phyloP scores from a whole-genome alignment of 1,139 yeast genomes.

The Suhomyces taliae region DNA sequence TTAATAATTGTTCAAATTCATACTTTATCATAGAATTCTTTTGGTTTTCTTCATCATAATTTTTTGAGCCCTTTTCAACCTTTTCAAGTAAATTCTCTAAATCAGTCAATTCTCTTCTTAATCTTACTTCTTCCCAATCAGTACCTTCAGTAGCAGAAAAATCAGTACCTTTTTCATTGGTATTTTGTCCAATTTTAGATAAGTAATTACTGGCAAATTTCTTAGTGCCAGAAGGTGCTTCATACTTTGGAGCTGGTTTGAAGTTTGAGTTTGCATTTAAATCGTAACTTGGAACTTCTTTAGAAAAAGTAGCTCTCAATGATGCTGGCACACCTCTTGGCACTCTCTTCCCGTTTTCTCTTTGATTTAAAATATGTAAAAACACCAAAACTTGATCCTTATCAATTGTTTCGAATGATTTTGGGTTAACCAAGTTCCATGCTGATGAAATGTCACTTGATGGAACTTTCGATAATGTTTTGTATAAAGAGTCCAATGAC shows the following conservation, averaged over 20 bases:
- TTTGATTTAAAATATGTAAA: conserved; percentile 85
- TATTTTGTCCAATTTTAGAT: conserved; percentile 46
- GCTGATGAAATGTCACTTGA: conserved; percentile 86
- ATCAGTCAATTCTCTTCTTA: conserved; percentile 75
- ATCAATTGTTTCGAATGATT: conserved; percentile 81
- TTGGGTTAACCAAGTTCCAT: conserved; percentile 94
- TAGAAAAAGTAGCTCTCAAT: conserved; percentile 85
- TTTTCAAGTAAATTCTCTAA: conserved; percentile 62
- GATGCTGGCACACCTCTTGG: conserved; percentile 96
- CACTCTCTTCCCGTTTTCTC: conserved; percentile 82
- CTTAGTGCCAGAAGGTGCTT: conserved; percentile 16
- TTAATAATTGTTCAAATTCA: conserved; percentile 80
- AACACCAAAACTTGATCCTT: conserved; percentile 90
- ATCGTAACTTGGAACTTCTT: conserved; percentile 79
- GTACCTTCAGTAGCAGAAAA: conserved; percentile 71
- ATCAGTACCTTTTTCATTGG: conserved; percentile 65
- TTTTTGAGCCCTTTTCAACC: conserved; percentile 54
- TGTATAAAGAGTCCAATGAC: conserved; percentile 66
- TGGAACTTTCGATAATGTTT: conserved; percentile 71
- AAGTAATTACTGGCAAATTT: conserved; percentile 44
- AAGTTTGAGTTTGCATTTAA: conserved; percentile 28
- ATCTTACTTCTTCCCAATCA: conserved; percentile 85
- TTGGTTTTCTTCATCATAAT: conserved; percentile 28
- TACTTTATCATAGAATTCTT: conserved; percentile 49
- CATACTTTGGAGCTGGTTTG: conserved; percentile 19